phyloP scores from a whole-genome alignment of 1,139 yeast species.

The Suhomyces coccinellae region DNA sequence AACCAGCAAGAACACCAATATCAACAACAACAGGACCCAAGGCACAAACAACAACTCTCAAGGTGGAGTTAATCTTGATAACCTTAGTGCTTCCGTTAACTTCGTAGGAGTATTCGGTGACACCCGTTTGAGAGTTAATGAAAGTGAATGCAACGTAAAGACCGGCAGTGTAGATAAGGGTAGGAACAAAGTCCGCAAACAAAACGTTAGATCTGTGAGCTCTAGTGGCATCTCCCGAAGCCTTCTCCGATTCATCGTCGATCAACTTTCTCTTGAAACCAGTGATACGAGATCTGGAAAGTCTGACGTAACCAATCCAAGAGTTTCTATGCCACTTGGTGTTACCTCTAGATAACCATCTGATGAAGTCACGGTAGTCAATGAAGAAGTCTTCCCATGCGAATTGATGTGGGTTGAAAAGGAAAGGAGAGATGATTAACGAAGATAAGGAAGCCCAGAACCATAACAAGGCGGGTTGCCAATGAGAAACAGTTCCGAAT shows the following conservation, averaged over 20 bases:
- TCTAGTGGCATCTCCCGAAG: constrained; percentile 92
- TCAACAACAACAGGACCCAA: constrained; percentile 90
- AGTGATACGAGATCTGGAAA: constrained; percentile 94
- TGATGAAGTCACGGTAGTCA: constrained; percentile 96
- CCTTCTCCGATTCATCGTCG: constrained; percentile 89
- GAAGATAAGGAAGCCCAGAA: constrained; percentile 97
- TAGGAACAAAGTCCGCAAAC: constrained; percentile 85
- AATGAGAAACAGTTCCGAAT: constrained; percentile 88
- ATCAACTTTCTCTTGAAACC: constrained; percentile 94
- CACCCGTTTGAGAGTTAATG: constrained; percentile 98
- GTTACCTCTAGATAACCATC: constrained; percentile 99
- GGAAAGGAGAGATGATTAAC: constrained; percentile 87
- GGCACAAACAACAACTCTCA: constrained; percentile 86
- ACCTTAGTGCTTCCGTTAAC: constrained; percentile 31
- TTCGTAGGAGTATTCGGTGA: constrained; percentile 44
- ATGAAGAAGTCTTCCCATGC: constrained; percentile 98
- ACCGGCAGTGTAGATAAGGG: constrained; percentile 83
- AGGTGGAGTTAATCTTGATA: constrained; percentile 68
- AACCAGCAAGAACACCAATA: constrained; percentile 76
- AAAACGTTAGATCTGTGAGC: constrained; percentile 88
- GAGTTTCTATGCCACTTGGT: constrained; percentile 99
- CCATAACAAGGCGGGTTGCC: constrained; percentile 98
- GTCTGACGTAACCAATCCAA: constrained; percentile 97
- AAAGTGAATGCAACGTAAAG: constrained; percentile 89
- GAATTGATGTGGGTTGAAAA: constrained; percentile 98